phyloP scores from a whole-genome alignment of 257 asterid species.

The Solanum rostratum region DNA sequence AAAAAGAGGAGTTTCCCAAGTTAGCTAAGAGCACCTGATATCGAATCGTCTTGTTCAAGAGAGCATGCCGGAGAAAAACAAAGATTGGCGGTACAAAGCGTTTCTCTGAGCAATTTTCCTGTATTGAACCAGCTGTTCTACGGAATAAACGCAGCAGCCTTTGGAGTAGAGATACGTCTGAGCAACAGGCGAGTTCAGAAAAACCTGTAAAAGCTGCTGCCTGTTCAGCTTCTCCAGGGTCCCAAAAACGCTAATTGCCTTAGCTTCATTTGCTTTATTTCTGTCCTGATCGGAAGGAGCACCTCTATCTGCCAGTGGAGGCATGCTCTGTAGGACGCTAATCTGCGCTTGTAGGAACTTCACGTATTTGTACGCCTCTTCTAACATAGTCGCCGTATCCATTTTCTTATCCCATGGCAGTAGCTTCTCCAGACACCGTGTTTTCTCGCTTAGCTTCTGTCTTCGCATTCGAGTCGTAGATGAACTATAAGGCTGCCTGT shows the following conservation, averaged over 20 bases:
- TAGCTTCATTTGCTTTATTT: neutral
- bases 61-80: neutral
- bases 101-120: conserved; percentile 17
- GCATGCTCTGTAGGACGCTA: conserved; percentile 55
- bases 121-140: conserved; percentile 40
- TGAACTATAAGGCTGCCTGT: neutral
- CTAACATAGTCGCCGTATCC: conserved; percentile 66
- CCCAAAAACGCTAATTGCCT: neutral
- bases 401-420: conserved; percentile 49
- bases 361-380: conserved; percentile 70
- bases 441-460: conserved; percentile 43
- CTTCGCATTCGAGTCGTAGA: neutral
- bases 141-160: conserved; percentile 53
- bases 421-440: conserved; percentile 33
- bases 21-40: neutral
- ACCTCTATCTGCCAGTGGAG: conserved; percentile 2
- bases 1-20: neutral
- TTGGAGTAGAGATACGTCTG: conserved; percentile 42
- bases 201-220: conserved; percentile 58
- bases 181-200: conserved; percentile 52
- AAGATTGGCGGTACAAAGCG: neutral
- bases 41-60: neutral
- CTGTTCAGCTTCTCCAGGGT: conserved; percentile 34
- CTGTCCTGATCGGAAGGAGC: neutral
- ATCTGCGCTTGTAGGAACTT: conserved; percentile 68